These are phyloP conservation scores for Acrodontium crateriforme DNA, from an alignment of 2,329 filamentous ascomycete species.

Conservation along the genomic window DNA sequence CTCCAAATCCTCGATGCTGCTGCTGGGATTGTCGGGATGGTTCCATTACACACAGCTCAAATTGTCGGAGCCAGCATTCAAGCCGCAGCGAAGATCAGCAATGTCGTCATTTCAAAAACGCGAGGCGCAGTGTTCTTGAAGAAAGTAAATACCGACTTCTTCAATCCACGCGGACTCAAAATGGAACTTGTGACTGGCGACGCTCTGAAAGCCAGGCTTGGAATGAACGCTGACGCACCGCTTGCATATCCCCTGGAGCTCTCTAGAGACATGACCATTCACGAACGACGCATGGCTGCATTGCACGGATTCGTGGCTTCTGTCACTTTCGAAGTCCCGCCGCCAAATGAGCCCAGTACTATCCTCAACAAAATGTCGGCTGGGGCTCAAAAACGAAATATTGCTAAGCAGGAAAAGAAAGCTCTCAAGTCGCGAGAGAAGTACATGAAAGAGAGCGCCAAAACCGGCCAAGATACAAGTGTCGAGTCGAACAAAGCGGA, in stretches of 20 bases:
- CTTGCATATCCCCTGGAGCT: not conserved
- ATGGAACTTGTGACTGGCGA: slow-evolving; percentile 3
- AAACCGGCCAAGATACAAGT: not conserved
- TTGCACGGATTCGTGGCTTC: not conserved
- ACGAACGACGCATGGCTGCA: slow-evolving; percentile 1
- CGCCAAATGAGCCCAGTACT: slow-evolving; percentile 1
- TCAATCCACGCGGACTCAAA: slow-evolving; percentile 5
- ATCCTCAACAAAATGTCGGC: slow-evolving; percentile 2
- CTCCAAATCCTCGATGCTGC: slow-evolving; percentile 12
- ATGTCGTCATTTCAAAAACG: slow-evolving; percentile 2
- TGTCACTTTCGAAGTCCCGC: slow-evolving; percentile 2
- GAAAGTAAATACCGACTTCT: slow-evolving; percentile 8
- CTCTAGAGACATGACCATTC: not conserved
- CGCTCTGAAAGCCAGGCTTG: not conserved
- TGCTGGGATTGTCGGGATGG: slow-evolving; percentile 8
- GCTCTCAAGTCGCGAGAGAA: slow-evolving; percentile 1
- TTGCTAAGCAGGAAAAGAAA: slow-evolving; percentile 3
- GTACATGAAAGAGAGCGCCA: slow-evolving; percentile 1
- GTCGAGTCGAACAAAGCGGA: not conserved
- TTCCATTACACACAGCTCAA: slow-evolving; percentile 11
- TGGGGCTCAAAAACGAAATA: not conserved
- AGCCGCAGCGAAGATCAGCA: slow-evolving; percentile 7
- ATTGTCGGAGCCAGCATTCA: slow-evolving; percentile 9
- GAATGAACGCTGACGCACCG: not conserved
- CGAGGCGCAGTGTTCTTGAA: slow-evolving; percentile 3